Percentiles rank a stretch among this genome's conserved stretches.
Conservation (phyloP, 805 yeast species). For the Clavispora phyllophila region DNA sequence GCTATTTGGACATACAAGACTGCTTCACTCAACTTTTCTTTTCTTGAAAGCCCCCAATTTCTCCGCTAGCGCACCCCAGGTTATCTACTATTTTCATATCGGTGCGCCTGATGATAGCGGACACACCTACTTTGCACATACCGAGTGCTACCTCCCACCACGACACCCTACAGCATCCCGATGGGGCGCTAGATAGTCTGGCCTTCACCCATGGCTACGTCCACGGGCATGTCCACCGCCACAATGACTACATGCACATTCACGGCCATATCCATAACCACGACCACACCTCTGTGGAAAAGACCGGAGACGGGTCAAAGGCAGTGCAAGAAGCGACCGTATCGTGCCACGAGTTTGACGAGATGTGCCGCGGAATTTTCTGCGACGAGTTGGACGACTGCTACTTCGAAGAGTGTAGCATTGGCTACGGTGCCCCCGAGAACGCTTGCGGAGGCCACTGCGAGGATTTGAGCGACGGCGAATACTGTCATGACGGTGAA, state of each 20-base stretch:
- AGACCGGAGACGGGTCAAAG: not conserved
- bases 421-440: not conserved
- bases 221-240: constrained; percentile 65
- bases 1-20: not conserved
- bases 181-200: constrained; percentile 3
- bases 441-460: constrained; percentile 5
- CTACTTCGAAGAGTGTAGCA: constrained; percentile 32
- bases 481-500: not conserved
- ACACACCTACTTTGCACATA: not conserved
- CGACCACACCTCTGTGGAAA: constrained; percentile 23
- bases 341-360: constrained; percentile 27
- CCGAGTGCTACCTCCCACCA: not conserved
- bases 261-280: constrained; percentile 65
- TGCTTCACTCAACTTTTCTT: not conserved
- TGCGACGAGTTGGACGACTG: constrained; percentile 44
- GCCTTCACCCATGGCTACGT: constrained; percentile 47
- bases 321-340: constrained; percentile 3
- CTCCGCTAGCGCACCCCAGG: no score
- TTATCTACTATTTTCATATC: no score
- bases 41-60: no score
- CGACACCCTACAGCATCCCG: not conserved
- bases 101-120: not conserved
- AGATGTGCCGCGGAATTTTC: constrained; percentile 34
- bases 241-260: constrained; percentile 55
- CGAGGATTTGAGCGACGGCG: not conserved